Conservation (phyloP, 176 grass and related monocot genomes). For the Oryza glaberrima region DNA sequence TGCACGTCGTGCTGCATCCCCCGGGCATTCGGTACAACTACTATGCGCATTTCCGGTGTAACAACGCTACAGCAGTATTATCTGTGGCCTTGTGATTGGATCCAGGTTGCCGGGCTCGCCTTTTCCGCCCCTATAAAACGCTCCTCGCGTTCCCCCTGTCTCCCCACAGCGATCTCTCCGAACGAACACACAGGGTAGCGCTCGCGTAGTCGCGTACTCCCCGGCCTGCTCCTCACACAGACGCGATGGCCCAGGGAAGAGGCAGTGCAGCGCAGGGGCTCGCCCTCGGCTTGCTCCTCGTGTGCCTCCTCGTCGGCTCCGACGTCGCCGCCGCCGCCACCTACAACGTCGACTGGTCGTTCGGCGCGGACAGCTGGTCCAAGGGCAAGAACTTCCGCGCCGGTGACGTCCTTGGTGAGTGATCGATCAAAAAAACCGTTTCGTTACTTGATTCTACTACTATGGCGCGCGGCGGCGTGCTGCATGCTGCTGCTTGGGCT, state of each 20-base stretch:
- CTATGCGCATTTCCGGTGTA: constrained; percentile 14
- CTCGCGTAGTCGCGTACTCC: constrained; percentile 6
- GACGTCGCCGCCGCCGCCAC: constrained; percentile 45
- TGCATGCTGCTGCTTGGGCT: neutral
- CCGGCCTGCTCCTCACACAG: constrained; percentile 6
- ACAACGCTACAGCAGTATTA: neutral
- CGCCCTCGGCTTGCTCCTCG: constrained; percentile 39
- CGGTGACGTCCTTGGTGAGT: constrained; percentile 68
- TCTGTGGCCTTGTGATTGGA: neutral
- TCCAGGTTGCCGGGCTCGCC: constrained; percentile 33
- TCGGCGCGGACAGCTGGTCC: constrained; percentile 56
- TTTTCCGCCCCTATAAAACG: constrained; percentile 35
- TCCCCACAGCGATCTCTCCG: constrained; percentile 11
- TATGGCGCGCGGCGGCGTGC: no score
- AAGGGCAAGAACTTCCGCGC: constrained; percentile 58
- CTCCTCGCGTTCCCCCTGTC: neutral
- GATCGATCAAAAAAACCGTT: neutral
- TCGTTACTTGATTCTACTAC: no score
- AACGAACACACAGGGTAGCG: neutral
- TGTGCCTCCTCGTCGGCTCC: constrained; percentile 46
- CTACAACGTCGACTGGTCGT: constrained; percentile 74
- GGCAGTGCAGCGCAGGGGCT: constrained; percentile 57
- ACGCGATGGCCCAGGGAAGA: constrained; percentile 72
- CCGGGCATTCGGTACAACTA: constrained; percentile 47
- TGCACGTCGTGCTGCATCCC: neutral